Conservation (phyloP, 2,329 filamentous ascomycete genomes). For the Colletotrichum sp. region DNA sequence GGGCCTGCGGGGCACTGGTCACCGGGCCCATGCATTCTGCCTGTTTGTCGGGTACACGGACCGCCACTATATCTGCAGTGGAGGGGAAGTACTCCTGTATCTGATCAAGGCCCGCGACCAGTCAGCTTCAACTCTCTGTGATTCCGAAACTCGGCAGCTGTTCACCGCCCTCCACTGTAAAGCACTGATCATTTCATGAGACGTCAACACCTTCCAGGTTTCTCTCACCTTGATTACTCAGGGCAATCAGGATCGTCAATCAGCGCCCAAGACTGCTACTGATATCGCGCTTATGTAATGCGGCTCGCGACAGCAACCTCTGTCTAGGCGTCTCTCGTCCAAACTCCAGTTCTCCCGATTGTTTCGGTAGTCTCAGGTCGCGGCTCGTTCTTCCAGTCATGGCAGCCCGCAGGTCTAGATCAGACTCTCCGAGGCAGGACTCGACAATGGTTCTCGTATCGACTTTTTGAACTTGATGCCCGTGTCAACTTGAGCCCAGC, state of each 20-base stretch:
- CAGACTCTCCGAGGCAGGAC: background rate
- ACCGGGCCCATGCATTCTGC: constrained; percentile 1
- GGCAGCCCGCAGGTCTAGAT: background rate
- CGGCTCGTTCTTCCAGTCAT: background rate
- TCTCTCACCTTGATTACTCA: constrained; percentile 3
- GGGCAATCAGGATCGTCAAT: background rate
- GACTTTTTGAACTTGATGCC: background rate
- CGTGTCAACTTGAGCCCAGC: background rate
- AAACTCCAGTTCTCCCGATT: background rate
- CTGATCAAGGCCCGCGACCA: background rate
- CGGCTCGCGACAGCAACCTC: background rate
- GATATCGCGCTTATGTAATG: background rate
- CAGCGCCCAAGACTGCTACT: background rate
- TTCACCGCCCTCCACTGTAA: constrained; percentile 7
- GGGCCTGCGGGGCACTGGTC: constrained; percentile 17
- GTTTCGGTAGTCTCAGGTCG: background rate
- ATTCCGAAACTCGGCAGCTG: constrained; percentile 20
- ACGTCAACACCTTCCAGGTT: background rate
- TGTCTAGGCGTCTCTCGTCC: background rate
- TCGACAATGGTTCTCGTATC: background rate
- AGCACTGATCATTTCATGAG: constrained; percentile 16
- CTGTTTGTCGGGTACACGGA: background rate
- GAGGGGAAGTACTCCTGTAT: background rate
- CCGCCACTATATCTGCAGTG: background rate
- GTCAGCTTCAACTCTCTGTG: constrained; percentile 9